Evolutionary conservation across 2,329 filamentous ascomycete genomes (phyloP), one percentile per base, ranked within the genome.

Genomic region (Epichloe festucae): DNA sequence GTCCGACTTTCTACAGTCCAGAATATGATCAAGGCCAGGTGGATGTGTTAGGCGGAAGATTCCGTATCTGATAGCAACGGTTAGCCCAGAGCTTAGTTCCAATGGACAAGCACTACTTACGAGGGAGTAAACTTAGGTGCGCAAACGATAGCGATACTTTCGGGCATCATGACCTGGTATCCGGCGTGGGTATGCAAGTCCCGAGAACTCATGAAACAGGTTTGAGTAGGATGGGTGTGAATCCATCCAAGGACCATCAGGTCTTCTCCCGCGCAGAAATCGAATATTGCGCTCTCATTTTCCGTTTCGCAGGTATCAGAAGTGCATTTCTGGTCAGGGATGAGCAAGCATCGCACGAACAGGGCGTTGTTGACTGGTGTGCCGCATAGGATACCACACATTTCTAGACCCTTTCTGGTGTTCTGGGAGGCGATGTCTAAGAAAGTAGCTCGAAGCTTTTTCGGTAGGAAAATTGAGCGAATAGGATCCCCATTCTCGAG

Each of bases 141-240:
- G 69, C 93, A 98, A 40, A 98, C 93, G 61, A 98, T 95, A 4
- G 93, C 93, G 56, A 98, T 89, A 60, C 88, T 94, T 73, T 98
- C 93, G 1, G 89, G 85, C 69, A 97, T 79, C 89, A 96, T 96
- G 54, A 93, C 83, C 68, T 98, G 93, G 65, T 96, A 97, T 11
- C 89, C 89, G 3, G 84, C 84, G 63, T 95, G 91, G 0, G 94
- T 98, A 64, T 98, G 93, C 58, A 97, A 65, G 63, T 98, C 93
- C 48, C 91, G 76, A 47, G 86, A 93, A 64, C 89, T 95, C 87
- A 98, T 94, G 66, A 98, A 98, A 67, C 93, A 98, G 0, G 89
- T 94, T 70, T 98, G 93, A 0, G 85, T 89, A 0, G 93, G 93
- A 65, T 98, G 93, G 0, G 93, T 98, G 65, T 98, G 93, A 55